Evolutionary conservation across 768 basidiomycete species (phyloP).

Genomic region (Termitomyces sp.): DNA sequence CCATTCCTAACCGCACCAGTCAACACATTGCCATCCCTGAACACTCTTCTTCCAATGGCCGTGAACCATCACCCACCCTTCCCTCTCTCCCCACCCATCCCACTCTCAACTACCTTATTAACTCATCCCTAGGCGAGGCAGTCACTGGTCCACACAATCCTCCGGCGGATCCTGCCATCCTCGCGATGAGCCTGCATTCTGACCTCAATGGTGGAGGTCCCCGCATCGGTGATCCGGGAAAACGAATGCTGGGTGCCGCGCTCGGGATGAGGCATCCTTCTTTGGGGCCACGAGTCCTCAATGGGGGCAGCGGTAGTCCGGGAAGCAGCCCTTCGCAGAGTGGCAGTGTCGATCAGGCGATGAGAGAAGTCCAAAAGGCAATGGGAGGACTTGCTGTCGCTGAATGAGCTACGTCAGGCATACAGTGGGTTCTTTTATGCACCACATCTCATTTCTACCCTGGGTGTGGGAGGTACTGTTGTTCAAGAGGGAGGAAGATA

Average conservation of each 20-base stretch:
- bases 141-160: slow-evolving; percentile 39
- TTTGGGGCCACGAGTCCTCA: slow-evolving; percentile 58
- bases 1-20: slow-evolving; percentile 33
- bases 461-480: slow-evolving; percentile 6
- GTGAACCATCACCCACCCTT: slow-evolving; percentile 80
- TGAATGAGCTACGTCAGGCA: slow-evolving; percentile 44
- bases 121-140: slow-evolving; percentile 59
- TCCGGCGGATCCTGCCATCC: slow-evolving; percentile 65
- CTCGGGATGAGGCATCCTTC: slow-evolving; percentile 81
- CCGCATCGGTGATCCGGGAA: slow-evolving; percentile 84
- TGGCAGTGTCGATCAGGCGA: slow-evolving; percentile 49
- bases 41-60: slow-evolving; percentile 41
- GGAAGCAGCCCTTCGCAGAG: slow-evolving; percentile 37
- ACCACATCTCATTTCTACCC: background rate
- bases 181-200: slow-evolving; percentile 52
- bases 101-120: slow-evolving; percentile 82
- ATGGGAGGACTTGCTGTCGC: slow-evolving; percentile 74
- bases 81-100: slow-evolving; percentile 80
- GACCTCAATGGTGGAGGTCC: slow-evolving; percentile 50
- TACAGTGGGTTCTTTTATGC: slow-evolving; percentile 5
- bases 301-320: slow-evolving; percentile 32
- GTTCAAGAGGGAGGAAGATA: background rate
- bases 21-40: slow-evolving; percentile 54
- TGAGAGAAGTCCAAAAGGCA: slow-evolving; percentile 69
- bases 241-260: slow-evolving; percentile 85